These are phyloP conservation scores for Saxispiralis lemnorum DNA, from an alignment of 495 filamentous ascomycete species.

Conservation along the genomic window DNA sequence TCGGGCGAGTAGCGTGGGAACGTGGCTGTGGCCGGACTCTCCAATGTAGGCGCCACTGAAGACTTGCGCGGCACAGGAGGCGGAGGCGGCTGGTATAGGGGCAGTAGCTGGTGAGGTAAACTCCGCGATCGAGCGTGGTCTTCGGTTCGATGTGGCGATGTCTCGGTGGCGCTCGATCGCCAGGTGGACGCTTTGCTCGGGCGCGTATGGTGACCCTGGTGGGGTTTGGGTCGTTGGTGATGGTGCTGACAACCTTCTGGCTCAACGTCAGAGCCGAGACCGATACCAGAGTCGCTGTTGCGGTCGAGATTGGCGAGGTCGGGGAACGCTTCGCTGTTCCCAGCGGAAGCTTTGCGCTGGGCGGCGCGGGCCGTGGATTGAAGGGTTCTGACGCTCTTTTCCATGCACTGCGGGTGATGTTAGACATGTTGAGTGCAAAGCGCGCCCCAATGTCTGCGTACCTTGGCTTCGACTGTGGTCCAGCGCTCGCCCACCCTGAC, in stretches of 20 bases:
- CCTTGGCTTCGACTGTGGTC: conserved; percentile 52
- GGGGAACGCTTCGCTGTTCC: conserved; percentile 4
- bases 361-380: conserved; percentile 25
- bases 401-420: conserved; percentile 31
- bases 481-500: conserved; percentile 48
- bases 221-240: no score
- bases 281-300: conserved; percentile 15
- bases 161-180: conserved; percentile 1
- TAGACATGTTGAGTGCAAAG: neutral
- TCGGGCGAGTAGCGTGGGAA: conserved; percentile 8
- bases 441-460: conserved; percentile 20
- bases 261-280: conserved; percentile 13
- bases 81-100: conserved; percentile 14
- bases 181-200: conserved; percentile 6
- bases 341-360: conserved; percentile 7
- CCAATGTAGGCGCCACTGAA: neutral
- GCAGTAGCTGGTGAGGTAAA: conserved; percentile 10
- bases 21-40: conserved; percentile 6
- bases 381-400: conserved; percentile 34
- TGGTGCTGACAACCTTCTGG: conserved; percentile 2
- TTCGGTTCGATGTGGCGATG: neutral
- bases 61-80: neutral
- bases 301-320: conserved; percentile 12
- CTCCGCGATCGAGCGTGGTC: conserved; percentile 12
- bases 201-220: no score